Conservation (phyloP, 495 filamentous ascomycete species). For the Penicillium odoratum region DNA sequence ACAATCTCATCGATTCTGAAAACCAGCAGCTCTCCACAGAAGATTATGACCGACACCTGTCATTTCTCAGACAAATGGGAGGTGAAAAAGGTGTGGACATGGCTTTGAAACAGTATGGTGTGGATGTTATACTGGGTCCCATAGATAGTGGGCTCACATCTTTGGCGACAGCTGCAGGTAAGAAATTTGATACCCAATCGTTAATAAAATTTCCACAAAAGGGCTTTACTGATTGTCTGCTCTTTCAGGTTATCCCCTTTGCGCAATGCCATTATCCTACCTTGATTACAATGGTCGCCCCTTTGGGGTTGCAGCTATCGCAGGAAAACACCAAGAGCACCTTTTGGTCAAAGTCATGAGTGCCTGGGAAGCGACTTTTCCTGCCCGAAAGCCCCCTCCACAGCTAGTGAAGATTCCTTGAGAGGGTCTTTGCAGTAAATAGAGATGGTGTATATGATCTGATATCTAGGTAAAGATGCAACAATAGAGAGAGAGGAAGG, state of each 20-base stretch:
- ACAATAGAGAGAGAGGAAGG: too few species aligned
- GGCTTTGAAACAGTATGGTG: constrained; percentile 4
- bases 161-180: constrained; percentile 15
- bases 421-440: neutral
- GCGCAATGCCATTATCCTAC: constrained; percentile 25
- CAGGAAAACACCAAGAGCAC: constrained; percentile 19
- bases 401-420: constrained; percentile 1
- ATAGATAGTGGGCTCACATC: constrained; percentile 14
- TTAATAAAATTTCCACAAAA: neutral
- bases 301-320: constrained; percentile 22
- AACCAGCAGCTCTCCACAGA: constrained; percentile 7
- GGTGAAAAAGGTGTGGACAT: constrained; percentile 12
- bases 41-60: constrained; percentile 13
- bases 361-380: constrained; percentile 29
- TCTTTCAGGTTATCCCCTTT: constrained; percentile 22
- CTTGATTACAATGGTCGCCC: constrained; percentile 31
- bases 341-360: constrained; percentile 28
- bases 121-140: constrained; percentile 16
- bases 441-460: neutral
- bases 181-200: neutral
- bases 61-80: constrained; percentile 8
- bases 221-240: neutral
- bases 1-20: constrained; percentile 8
- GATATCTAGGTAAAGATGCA: neutral
- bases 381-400: constrained; percentile 13